Percentiles rank a stretch among this genome's conserved stretches.
phyloP scores from a whole-genome alignment of 352 stramenopile species.

The Pythium dissimile region DNA sequence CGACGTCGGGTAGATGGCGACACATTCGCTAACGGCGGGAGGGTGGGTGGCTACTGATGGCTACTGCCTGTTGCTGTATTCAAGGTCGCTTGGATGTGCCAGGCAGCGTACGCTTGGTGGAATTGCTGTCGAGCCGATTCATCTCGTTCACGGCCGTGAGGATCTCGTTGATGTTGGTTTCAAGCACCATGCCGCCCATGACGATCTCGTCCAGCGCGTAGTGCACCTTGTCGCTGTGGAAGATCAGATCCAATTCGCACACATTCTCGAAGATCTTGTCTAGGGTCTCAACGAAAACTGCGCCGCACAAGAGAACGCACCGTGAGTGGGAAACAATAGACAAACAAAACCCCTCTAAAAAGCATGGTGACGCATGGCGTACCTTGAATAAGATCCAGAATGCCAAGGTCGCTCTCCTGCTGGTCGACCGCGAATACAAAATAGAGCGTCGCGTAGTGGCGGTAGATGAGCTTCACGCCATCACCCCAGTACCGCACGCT shows the following conservation, averaged over 20 bases:
- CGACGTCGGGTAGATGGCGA: too few species aligned
- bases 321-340: too few species aligned
- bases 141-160: constrained; percentile 97
- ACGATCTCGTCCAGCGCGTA: constrained; percentile 99
- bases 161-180: constrained; percentile 99
- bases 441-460: constrained; percentile 99
- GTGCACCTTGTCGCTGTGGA: constrained; percentile 97
- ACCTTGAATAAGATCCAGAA: constrained; percentile 99
- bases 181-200: constrained; percentile 99
- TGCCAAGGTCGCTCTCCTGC: constrained; percentile 98
- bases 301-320: constrained; percentile 15
- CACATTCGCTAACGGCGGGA: too few species aligned
- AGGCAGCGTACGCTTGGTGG: constrained; percentile 71
- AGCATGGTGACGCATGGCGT: background rate
- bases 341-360: background rate
- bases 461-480: constrained; percentile 98
- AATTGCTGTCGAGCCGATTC: constrained; percentile 90
- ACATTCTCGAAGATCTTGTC: constrained; percentile 99
- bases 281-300: constrained; percentile 94
- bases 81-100: constrained; percentile 59
- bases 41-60: too few species aligned
- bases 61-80: background rate
- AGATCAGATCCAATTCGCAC: constrained; percentile 99
- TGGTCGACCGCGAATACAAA: constrained; percentile 99
- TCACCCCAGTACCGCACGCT: constrained; percentile 93